Evolutionary conservation across 768 basidiomycete species (phyloP).

Genomic region (Artomyces pyxidatus): DNA sequence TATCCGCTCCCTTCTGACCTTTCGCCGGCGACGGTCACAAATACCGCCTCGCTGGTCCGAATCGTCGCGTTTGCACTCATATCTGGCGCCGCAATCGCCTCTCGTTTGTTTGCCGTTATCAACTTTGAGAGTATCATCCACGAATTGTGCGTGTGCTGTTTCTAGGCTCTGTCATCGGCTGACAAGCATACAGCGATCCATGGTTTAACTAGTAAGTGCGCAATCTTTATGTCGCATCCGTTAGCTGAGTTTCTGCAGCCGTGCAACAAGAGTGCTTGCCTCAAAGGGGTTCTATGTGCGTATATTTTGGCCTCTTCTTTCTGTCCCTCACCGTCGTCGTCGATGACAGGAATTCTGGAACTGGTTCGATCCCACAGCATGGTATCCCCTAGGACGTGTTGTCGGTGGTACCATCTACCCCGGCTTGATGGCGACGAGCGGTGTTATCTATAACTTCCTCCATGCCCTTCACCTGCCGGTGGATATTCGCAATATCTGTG

Average conservation of each 20-base stretch:
- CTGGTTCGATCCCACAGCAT: slow-evolving; percentile 99
- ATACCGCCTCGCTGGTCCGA: slow-evolving; percentile 85
- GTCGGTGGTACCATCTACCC: slow-evolving; percentile 99
- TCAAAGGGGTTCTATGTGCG: slow-evolving; percentile 92
- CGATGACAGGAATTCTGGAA: slow-evolving; percentile 91
- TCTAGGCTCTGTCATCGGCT: not conserved
- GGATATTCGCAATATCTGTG: slow-evolving; percentile 95
- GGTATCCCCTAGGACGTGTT: slow-evolving; percentile 98
- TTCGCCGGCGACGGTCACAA: slow-evolving; percentile 66
- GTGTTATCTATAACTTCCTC: slow-evolving; percentile 90
- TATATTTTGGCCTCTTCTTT: slow-evolving; percentile 4
- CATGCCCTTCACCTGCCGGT: slow-evolving; percentile 89
- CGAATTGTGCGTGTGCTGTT: slow-evolving; percentile 71
- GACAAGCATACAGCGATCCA: slow-evolving; percentile 57
- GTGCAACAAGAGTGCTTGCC: slow-evolving; percentile 86
- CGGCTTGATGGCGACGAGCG: slow-evolving; percentile 96
- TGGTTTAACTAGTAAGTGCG: slow-evolving; percentile 96
- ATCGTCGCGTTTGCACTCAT: slow-evolving; percentile 88
- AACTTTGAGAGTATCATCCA: slow-evolving; percentile 99
- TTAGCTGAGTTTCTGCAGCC: slow-evolving; percentile 39
- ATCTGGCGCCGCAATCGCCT: slow-evolving; percentile 90
- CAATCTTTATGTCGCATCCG: not conserved
- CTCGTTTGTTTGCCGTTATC: slow-evolving; percentile 93
- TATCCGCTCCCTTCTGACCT: slow-evolving; percentile 65
- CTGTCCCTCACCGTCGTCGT: slow-evolving; percentile 1